A percentile compares a stretch with the other conserved stretches of the same genome.
Evolutionary conservation across 768 basidiomycete genomes (phyloP).

Genomic region (Podaxis sp.): DNA sequence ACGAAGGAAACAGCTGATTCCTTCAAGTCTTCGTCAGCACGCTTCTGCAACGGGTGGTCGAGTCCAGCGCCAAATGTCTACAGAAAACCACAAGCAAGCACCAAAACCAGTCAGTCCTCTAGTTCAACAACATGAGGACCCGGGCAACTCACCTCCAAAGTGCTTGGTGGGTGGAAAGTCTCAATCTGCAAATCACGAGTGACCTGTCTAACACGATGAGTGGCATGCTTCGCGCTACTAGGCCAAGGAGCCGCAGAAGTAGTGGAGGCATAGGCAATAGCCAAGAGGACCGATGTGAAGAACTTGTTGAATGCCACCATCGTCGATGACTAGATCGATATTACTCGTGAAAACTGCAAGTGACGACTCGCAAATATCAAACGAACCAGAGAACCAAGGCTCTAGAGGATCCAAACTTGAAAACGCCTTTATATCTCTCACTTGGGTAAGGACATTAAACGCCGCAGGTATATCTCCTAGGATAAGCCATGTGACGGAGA

Average conservation of each 20-base stretch:
- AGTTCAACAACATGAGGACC: neutral
- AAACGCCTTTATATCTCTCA: constrained; percentile 3
- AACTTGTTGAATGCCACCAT: constrained; percentile 16
- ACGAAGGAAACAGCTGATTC: constrained; percentile 32
- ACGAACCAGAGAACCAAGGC: neutral
- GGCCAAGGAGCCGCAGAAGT: constrained; percentile 20
- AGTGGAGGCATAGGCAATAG: constrained; percentile 8
- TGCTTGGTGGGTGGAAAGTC: constrained; percentile 26
- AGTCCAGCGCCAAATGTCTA: constrained; percentile 31
- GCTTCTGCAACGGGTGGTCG: constrained; percentile 23
- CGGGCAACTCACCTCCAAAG: constrained; percentile 20
- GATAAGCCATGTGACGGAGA: constrained; percentile 1
- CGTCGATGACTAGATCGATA: neutral
- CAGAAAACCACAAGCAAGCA: neutral
- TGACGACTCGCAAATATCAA: neutral
- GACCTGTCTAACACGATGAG: constrained; percentile 20
- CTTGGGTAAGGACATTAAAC: neutral
- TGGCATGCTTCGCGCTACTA: constrained; percentile 18
- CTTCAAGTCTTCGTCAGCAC: constrained; percentile 23
- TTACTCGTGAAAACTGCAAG: neutral
- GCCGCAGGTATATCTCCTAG: neutral
- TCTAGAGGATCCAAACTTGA: neutral
- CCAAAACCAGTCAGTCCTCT: too few relatives aligned
- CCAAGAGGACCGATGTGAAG: constrained; percentile 17
- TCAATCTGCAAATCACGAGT: constrained; percentile 19